Evolutionary conservation across 2,329 filamentous ascomycete species (phyloP), one percentile per base, ranked within the genome.

Genomic region (Colletotrichum melonis): DNA sequence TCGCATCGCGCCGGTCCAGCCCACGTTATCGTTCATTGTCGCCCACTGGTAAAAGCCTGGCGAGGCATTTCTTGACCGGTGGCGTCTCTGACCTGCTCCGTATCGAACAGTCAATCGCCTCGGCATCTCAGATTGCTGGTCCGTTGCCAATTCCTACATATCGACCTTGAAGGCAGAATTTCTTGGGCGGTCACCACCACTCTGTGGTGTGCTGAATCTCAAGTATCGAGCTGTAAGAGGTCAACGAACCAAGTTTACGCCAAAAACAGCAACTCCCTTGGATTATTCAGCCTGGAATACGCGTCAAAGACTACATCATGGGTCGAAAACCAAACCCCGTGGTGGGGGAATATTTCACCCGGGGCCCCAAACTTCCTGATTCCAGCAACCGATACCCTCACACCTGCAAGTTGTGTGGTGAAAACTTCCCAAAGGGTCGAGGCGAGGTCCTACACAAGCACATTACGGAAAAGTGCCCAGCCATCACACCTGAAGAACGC

Each of bases 301-400:
- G n/a, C 30, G 55, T 46, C 16, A 19, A 19, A 35, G n/a, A 57
- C 9, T 26, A 54, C 81, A 85, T 80, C 78, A 96, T 96, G 94
- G 94, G 94, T 81, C 91, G 94, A 80, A 92, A 93, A 84, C 94
- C 94, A 76, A 96, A 97, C 83, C 91, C 92, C 78, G 88, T 97
- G 77, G 95, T 98, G 81, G 89, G 94, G 82, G 92, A 96, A 84
- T 97, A 95, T 86, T 98, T 98, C 82, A 91, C 94, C 81, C 91
- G 95, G 77, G 95, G 95, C 11, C 90, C 91, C 52, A 98, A 98
- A 84, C 89, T 98, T 78, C 91, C 93, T 80, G 95, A 98, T 84
- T 93, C 94, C 76, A 97, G 94, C 86, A 98, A 97, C 82, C 91
- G 95, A 72, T 98, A 98, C 80, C 92, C 94, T 78, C 94, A 98